Evolutionary conservation across 345 rosid genomes (phyloP).

Genomic region (Viola odorata): DNA sequence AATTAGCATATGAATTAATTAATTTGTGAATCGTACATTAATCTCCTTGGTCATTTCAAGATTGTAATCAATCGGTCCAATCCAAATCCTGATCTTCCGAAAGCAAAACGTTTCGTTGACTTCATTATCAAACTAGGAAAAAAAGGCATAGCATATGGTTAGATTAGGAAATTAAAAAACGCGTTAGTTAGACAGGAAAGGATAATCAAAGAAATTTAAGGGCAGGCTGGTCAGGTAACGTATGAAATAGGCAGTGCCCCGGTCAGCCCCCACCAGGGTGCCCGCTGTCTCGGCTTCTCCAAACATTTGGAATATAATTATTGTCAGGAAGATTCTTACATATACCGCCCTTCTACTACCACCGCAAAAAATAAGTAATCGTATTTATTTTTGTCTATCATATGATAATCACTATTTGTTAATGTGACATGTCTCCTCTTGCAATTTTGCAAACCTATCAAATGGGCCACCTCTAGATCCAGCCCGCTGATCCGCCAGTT

Average conservation of each 20-base stretch:
- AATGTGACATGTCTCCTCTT: slow-evolving; percentile 18
- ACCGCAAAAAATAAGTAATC: not conserved
- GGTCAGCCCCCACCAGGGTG: slow-evolving; percentile 42
- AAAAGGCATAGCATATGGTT: too few relatives aligned
- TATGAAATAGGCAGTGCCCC: slow-evolving; percentile 20
- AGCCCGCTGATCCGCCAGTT: slow-evolving; percentile 13
- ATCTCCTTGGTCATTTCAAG: not conserved
- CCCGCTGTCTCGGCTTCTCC: slow-evolving; percentile 36
- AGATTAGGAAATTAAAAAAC: slow-evolving; percentile 3
- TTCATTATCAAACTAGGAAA: too few relatives aligned
- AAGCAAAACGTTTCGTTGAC: not conserved
- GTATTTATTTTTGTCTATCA: not conserved
- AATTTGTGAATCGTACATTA: not conserved
- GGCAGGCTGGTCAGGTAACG: slow-evolving; percentile 18
- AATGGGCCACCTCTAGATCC: slow-evolving; percentile 16
- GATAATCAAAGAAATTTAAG: slow-evolving; percentile 8
- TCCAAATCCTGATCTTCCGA: too few relatives aligned
- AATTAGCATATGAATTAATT: too few relatives aligned
- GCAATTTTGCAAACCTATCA: slow-evolving; percentile 7
- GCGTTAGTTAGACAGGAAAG: slow-evolving; percentile 24
- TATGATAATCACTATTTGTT: slow-evolving; percentile 4
- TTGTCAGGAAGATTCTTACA: slow-evolving; percentile 36
- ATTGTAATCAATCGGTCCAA: not conserved
- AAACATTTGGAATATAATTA: slow-evolving; percentile 51
- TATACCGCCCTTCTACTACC: slow-evolving; percentile 30